Conservation (phyloP, 2,329 filamentous ascomycete genomes). For the Zasmidium angulare region DNA sequence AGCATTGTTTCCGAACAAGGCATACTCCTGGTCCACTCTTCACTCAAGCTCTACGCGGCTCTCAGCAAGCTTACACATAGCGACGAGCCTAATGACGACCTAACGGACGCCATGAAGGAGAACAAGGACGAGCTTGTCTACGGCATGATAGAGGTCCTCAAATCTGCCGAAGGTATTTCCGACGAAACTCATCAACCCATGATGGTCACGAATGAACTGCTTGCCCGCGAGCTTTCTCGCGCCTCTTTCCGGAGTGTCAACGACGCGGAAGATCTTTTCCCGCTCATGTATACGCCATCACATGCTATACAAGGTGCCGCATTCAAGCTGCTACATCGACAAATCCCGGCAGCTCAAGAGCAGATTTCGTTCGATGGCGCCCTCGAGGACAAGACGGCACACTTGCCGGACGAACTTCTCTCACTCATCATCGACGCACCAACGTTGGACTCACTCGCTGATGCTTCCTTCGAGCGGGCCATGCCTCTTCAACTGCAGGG, state of each 20-base stretch:
- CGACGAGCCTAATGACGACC: slow-evolving; percentile 79
- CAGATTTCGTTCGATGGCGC: slow-evolving; percentile 76
- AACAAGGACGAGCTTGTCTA: slow-evolving; percentile 56
- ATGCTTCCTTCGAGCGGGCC: slow-evolving; percentile 61
- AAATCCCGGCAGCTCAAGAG: slow-evolving; percentile 77
- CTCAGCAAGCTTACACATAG: slow-evolving; percentile 57
- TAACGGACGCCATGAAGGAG: slow-evolving; percentile 70
- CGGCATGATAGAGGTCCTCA: slow-evolving; percentile 64
- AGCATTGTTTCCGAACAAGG: slow-evolving; percentile 20
- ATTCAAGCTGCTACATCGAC: slow-evolving; percentile 75
- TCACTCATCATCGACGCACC: slow-evolving; percentile 80
- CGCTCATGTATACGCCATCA: slow-evolving; percentile 73
- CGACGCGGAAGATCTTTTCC: slow-evolving; percentile 69
- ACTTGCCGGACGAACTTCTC: slow-evolving; percentile 78
- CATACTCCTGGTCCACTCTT: slow-evolving; percentile 60
- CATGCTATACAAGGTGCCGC: slow-evolving; percentile 74
- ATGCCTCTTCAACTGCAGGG: slow-evolving; percentile 71
- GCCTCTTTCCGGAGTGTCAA: slow-evolving; percentile 54
- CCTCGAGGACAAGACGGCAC: slow-evolving; percentile 69
- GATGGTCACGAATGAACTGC: slow-evolving; percentile 71
- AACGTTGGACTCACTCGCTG: slow-evolving; percentile 64
- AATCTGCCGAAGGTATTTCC: slow-evolving; percentile 45
- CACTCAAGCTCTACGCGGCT: slow-evolving; percentile 67
- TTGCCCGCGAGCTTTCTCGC: slow-evolving; percentile 67
- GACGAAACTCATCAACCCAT: slow-evolving; percentile 64